A percentile compares a stretch with the other conserved stretches of the same genome.
Conservation (phyloP, 495 filamentous ascomycete species). For the Aspergillus ellipticus region DNA sequence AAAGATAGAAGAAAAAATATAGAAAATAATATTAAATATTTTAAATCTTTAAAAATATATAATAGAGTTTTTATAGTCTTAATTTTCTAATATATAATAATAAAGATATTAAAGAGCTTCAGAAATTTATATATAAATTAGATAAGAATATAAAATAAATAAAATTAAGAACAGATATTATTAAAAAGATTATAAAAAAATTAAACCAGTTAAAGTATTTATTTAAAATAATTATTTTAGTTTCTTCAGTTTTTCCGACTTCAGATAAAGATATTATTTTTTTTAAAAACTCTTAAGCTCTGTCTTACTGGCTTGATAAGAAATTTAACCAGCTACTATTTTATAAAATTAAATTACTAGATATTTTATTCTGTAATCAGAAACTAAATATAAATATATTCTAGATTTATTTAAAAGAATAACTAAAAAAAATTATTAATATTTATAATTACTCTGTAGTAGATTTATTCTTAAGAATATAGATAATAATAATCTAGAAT, state of each 20-base stretch:
- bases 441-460: neutral
- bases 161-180: neutral
- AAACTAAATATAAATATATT: neutral
- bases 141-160: no score
- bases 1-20: slow-evolving; percentile 5
- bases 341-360: no score
- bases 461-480: neutral
- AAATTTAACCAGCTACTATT: neutral
- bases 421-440: neutral
- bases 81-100: no score
- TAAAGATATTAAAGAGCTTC: neutral
- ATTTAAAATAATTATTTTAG: neutral
- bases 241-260: no score
- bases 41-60: neutral
- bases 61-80: neutral
- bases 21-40: neutral
- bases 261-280: neutral
- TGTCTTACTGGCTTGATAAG: neutral
- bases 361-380: no score
- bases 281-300: neutral
- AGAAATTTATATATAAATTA: neutral
- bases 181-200: neutral
- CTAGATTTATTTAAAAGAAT: neutral
- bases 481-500: neutral
- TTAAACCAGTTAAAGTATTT: neutral